Evolutionary conservation across 176 grass and related monocot species (phyloP).

Genomic region (Zea mays): DNA sequence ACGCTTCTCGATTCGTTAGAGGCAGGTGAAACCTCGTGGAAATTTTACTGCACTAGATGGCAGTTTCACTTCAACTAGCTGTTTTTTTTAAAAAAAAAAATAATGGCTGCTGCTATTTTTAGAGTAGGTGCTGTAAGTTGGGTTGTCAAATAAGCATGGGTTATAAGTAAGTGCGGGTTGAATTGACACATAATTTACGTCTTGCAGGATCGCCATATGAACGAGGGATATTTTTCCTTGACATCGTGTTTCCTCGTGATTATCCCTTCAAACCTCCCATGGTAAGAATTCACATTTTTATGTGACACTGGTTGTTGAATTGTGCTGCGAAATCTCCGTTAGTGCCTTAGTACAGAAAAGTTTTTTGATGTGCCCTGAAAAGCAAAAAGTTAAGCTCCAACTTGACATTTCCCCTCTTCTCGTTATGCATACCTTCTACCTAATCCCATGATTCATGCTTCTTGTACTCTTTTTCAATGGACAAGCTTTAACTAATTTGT

Average conservation of each 20-base stretch:
- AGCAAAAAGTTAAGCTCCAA: neutral
- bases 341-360: neutral
- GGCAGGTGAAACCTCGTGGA: neutral
- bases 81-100: neutral
- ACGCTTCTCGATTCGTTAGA: neutral
- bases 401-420: neutral
- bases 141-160: neutral
- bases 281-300: conserved; percentile 40
- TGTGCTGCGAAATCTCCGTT: neutral
- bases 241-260: conserved; percentile 76
- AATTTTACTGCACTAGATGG: neutral
- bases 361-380: neutral
- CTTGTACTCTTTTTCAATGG: conserved; percentile 21
- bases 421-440: conserved; percentile 10
- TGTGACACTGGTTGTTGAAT: conserved; percentile 7
- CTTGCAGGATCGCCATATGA: conserved; percentile 77
- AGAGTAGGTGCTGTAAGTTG: neutral
- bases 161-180: neutral
- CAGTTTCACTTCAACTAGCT: conserved; percentile 9
- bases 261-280: conserved; percentile 84
- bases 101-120: neutral
- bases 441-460: conserved; percentile 9
- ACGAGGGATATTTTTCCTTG: conserved; percentile 94
- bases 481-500: conserved; percentile 29
- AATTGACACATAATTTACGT: neutral